Base-by-base conservation (phyloP, 768 basidiomycete species). In the Rhizopogon sp. region DNA sequence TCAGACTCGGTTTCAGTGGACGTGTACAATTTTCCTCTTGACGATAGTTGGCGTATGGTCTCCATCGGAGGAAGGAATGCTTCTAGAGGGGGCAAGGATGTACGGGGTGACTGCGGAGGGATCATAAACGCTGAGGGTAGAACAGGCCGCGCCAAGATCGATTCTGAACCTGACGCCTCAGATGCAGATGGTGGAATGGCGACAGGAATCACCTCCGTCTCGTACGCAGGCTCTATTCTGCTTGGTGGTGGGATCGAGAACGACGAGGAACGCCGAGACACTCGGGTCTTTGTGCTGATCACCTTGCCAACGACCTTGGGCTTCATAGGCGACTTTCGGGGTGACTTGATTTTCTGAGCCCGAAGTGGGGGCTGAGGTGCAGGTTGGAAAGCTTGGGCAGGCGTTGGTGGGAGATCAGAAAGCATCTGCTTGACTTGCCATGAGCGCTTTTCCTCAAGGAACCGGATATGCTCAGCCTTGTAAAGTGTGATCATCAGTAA, bases 111-210 rank as follows among this genome's bases (percentile, higher is more conserved):
- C 2, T 85, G 88, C 2, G 88, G 88, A 13, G 90, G 90, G 3
- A 92, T 78, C 1, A 88, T 83, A 57, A 92, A 92, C 13, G 86
- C 79, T 9, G 80, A 84, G 3, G 87, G 80, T 22, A 89, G 76
- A 33, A 87, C 73, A 2, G 82, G 79, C 45, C 75, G 67, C 31
- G 76, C 62, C 25, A 76, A 57, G 8, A 61, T 62, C 28, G 53
- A 29, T 22, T 55, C 45, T 56, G 58, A 46, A 22, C 56, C 59
- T 39, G 39, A 50, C 43, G 65, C 70, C 56, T 67, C 70, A 53
- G 70, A 66, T 43, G 58, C 63, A 16, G 72, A 64, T 16, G 54
- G 45, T 31, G 33, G 7, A 22, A 61, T 57, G 45, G 69, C 25
- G 4, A 25, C 25, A 25, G 25, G 64, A 35, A 80, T 78, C 22